Percentiles rank a stretch among this genome's conserved stretches.
Conservation (phyloP, 176 grass and related monocot genomes). For the Hordeum vulgare region DNA sequence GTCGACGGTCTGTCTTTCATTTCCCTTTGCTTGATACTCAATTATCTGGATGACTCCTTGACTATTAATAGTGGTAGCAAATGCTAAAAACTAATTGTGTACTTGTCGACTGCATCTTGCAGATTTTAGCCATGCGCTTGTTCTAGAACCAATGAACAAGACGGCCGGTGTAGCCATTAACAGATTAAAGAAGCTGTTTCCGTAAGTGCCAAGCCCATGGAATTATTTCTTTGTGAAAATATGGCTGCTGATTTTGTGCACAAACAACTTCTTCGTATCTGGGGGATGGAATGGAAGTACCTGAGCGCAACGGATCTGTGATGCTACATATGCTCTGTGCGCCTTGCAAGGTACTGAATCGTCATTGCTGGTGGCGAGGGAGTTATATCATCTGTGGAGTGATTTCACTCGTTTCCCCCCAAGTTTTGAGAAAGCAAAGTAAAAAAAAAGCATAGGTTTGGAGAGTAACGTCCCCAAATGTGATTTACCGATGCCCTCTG, state of each 20-base stretch:
- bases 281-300: constrained; percentile 1
- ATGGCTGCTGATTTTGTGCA: background rate
- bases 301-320: background rate
- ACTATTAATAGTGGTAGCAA: background rate
- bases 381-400: background rate
- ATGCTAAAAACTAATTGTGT: background rate
- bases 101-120: constrained; percentile 16
- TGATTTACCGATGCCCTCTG: background rate
- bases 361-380: background rate
- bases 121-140: constrained; percentile 97
- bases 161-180: constrained; percentile 58
- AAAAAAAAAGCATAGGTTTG: constrained; percentile 9
- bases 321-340: background rate
- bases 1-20: constrained; percentile 67
- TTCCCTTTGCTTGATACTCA: background rate
- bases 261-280: constrained; percentile 21
- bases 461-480: background rate
- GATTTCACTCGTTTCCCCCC: background rate
- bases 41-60: background rate
- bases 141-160: constrained; percentile 95
- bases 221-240: constrained; percentile 3
- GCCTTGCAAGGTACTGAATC: constrained; percentile 6
- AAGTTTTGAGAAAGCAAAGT: constrained; percentile 45
- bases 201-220: constrained; percentile 25
- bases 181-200: constrained; percentile 86